Conservation (phyloP, 2,329 filamentous ascomycete genomes). For the Fusarium poae region DNA sequence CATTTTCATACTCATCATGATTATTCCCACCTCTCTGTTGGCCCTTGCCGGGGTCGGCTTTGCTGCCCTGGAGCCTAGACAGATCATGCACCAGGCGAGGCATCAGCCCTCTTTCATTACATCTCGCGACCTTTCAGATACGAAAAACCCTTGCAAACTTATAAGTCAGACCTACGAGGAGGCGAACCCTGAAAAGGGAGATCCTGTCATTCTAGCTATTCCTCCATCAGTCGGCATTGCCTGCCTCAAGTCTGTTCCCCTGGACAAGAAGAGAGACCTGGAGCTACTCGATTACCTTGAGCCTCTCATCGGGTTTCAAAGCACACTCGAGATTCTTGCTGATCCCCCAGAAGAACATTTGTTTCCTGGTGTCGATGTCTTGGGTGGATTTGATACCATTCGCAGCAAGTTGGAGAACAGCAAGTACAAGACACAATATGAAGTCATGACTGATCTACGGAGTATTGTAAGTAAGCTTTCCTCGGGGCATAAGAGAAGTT, state of each 20-base stretch:
- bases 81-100: conserved; percentile 38
- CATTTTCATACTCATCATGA: conserved; percentile 27
- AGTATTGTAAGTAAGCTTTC: conserved; percentile 42
- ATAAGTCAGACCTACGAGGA: conserved; percentile 39
- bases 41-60: conserved; percentile 36
- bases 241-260: conserved; percentile 46
- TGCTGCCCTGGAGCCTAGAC: conserved; percentile 40
- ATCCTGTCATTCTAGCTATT: conserved; percentile 24
- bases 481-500: neutral
- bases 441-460: conserved; percentile 43
- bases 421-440: conserved; percentile 43
- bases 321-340: conserved; percentile 42
- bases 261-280: conserved; percentile 45
- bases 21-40: conserved; percentile 31
- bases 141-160: conserved; percentile 38
- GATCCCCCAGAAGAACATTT: conserved; percentile 46
- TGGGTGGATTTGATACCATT: conserved; percentile 40
- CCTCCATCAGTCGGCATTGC: conserved; percentile 41
- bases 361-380: conserved; percentile 41
- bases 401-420: conserved; percentile 31
- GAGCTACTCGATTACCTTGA: conserved; percentile 42
- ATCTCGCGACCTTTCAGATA: conserved; percentile 32
- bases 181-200: conserved; percentile 9
- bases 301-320: conserved; percentile 41
- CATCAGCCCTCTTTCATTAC: conserved; percentile 32